Percentiles rank a stretch among this genome's conserved stretches.
These are phyloP conservation scores for Murraya paniculata DNA, from an alignment of 345 rosid species.

Conservation along the genomic window DNA sequence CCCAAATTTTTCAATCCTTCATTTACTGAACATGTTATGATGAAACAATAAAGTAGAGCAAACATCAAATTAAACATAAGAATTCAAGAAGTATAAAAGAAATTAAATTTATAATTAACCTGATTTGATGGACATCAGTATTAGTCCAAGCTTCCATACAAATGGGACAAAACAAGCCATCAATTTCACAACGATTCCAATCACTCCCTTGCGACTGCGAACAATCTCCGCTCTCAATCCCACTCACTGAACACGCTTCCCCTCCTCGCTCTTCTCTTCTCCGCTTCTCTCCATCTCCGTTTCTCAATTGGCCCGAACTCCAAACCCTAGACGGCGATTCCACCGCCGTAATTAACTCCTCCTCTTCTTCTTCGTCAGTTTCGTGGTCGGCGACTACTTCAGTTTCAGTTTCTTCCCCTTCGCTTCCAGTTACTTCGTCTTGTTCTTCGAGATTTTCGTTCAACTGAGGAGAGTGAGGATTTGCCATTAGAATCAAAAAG, in stretches of 20 bases:
- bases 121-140: constrained; percentile 66
- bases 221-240: constrained; percentile 17
- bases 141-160: constrained; percentile 83
- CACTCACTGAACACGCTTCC: constrained; percentile 27
- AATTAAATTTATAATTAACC: too few relatives aligned
- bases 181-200: constrained; percentile 49
- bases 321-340: constrained; percentile 34
- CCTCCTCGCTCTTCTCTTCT: constrained; percentile 25
- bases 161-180: constrained; percentile 69
- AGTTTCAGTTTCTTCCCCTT: constrained; percentile 15
- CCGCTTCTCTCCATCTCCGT: constrained; percentile 34
- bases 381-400: constrained; percentile 11
- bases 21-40: too few relatives aligned
- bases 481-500: neutral
- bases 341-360: constrained; percentile 23
- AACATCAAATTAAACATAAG: too few relatives aligned
- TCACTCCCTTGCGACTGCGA: constrained; percentile 54
- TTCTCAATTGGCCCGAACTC: neutral
- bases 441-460: too few relatives aligned
- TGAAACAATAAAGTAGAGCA: too few relatives aligned
- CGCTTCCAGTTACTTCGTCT: constrained; percentile 1
- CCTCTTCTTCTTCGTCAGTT: constrained; percentile 21
- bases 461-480: neutral
- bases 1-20: neutral
- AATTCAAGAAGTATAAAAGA: too few relatives aligned